Base-by-base conservation (phyloP, 192 early-diverging fungal species). In the Phlyctochytrium arcticum region DNA sequence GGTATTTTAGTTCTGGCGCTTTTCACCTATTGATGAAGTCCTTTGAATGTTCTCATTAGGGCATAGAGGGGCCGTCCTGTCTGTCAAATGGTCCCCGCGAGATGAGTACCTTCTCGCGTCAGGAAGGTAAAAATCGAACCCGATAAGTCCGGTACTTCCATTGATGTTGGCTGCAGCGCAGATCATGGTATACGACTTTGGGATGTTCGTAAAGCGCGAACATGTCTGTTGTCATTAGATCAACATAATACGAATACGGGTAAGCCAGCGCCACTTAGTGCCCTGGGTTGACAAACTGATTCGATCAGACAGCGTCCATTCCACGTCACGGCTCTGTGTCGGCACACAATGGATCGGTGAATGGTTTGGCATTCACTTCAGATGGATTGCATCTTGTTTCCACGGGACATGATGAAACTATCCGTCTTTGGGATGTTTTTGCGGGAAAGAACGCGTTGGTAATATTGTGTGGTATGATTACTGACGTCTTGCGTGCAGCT, bases 181-280 rank as follows among this genome's bases (percentile, higher is more conserved):
- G 90, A 92, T 60, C 82, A 83, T 21, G 83, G 79, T 2, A 67
- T 90, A 3, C 75, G 83, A 10, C 62, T 94, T 42, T 96, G 94
- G 94, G 94, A 96, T 70, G 85, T 93, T 31, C 84, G 94, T 34
- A 87, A 84, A 55, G 81, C 91, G 6, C 67, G 80, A 17, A 64
- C 90, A 5, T 87, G 84, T 24, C 44, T 96, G 6, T 36, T 42
- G 64, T 75, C 75, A 0, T 71, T 91, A 6, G 85, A 89, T 58
- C 68, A 83, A 54, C 76, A 88, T 65, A 85, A 85, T 56, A 66
- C 57, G 30, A 73, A 69, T 75, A 27, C 9, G 30, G n/a, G n/a
- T n/a, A n/a, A n/a, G n/a, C n/a, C n/a, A n/a, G n/a, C n/a, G n/a
- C n/a, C n/a, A n/a, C n/a, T n/a, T n/a, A n/a, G n/a, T n/a, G n/a